Conservation (phyloP, 2,329 filamentous ascomycete genomes). For the Leptographium flavum region DNA sequence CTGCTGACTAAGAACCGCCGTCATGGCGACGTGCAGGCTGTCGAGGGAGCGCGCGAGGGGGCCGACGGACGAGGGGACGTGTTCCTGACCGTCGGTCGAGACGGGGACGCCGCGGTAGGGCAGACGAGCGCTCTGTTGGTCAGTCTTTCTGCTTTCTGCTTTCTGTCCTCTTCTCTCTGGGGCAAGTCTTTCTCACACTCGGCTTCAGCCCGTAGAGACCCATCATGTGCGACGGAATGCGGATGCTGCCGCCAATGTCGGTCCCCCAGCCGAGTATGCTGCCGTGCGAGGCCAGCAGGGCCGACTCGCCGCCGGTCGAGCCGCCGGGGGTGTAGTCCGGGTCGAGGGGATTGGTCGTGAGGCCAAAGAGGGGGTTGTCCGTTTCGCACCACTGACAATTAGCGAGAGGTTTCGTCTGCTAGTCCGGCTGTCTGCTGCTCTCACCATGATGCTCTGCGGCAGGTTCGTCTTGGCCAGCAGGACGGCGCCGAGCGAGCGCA, state of each 20-base stretch:
- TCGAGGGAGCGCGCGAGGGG: conserved; percentile 43
- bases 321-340: conserved; percentile 20
- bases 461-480: conserved; percentile 15
- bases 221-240: conserved; percentile 20
- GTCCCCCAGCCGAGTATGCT: conserved; percentile 32
- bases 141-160: conserved; percentile 13
- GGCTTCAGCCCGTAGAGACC: conserved; percentile 19
- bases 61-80: conserved; percentile 40
- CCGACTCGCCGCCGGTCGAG: conserved; percentile 23
- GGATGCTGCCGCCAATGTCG: conserved; percentile 17
- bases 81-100: conserved; percentile 9
- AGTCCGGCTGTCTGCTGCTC: background rate
- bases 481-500: conserved; percentile 16
- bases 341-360: conserved; percentile 21
- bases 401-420: background rate
- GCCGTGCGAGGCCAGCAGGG: conserved; percentile 19
- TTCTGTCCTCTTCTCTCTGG: too few relatives aligned
- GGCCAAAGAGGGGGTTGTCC: conserved; percentile 21
- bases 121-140: conserved; percentile 25
- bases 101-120: conserved; percentile 39
- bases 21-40: conserved; percentile 35
- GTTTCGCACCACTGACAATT: conserved; percentile 16
- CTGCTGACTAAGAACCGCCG: conserved; percentile 37
- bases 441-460: conserved; percentile 15
- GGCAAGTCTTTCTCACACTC: conserved; percentile 22